Evolutionary conservation across 2,329 filamentous ascomycete genomes (phyloP), one percentile per base, ranked within the genome.

Genomic region (Calonectria multiphialidica): DNA sequence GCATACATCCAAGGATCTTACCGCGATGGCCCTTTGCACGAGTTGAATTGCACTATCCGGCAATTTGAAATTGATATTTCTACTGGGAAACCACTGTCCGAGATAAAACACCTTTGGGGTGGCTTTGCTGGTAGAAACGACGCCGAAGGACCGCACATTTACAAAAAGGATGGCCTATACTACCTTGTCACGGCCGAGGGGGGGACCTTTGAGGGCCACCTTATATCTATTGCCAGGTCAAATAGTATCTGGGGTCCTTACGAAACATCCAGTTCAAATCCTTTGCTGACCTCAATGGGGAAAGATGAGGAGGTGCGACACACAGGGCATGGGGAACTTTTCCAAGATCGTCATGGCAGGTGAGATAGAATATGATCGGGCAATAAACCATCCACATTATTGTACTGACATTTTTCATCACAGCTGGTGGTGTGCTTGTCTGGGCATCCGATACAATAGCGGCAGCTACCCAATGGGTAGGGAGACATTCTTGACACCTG

Each of bases 161-260:
- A 84, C 74, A 85, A 84, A 72, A 84, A 83, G 28, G 33, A 82
- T 76, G 82, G 80, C 1, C 87, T 82, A 53, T 88, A 87, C 72
- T 89, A 88, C 69, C 82, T 89, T 13, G 81, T 88, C 61, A 86
- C 86, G 1, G 86, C 87, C 0, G 86, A 89, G 72, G 88, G 87
- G 0, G 88, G 88, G 1, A 89, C 87, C 2, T 81, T 79, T 45
- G 79, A 76, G 0, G 76, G 82, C 23, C 87, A 88, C 63, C 81
- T 81, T 53, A 80, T 85, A 35, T 86, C 83, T 2, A 86, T 88
- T 40, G 86, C 87, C 0, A 82, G 86, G 4, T 82, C 86, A 0
- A 76, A 73, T 7, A 73, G 78, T 44, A 75, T 88, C 5, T 81
- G 67, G 42, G 87, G 87, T 0, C 87, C 64, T 3, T 66, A 55